phyloP scores from a whole-genome alignment of 225 moss, liverwort and hornwort genomes.

The Bryoerythrophyllum caledonicum region DNA sequence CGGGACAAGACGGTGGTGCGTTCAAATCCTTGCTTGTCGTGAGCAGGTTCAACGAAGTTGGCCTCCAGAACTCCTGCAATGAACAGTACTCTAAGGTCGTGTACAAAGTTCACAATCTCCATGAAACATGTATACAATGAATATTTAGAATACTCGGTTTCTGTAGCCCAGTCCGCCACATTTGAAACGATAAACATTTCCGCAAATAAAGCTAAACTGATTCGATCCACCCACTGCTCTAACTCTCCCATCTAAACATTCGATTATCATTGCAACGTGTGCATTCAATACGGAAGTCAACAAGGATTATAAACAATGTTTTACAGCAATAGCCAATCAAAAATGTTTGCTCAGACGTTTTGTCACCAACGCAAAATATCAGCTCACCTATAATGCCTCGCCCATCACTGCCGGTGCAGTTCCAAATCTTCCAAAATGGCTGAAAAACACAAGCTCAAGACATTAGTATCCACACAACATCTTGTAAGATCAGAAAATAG shows the following conservation, averaged over 20 bases:
- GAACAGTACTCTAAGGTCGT: background rate
- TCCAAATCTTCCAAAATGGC: conserved; percentile 89
- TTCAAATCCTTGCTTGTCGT: conserved; percentile 86
- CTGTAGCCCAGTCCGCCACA: background rate
- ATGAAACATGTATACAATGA: background rate
- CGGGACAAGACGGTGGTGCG: conserved; percentile 69
- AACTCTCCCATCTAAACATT: background rate
- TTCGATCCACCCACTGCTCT: background rate
- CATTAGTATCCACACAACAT: conserved; percentile 7
- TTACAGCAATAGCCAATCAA: background rate
- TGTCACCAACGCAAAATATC: background rate
- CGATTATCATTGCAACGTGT: background rate
- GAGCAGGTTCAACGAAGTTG: conserved; percentile 82
- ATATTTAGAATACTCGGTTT: background rate
- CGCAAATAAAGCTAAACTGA: background rate
- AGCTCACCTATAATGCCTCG: conserved; percentile 71
- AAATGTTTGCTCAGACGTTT: background rate
- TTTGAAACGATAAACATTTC: background rate
- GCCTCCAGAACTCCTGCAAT: conserved; percentile 69
- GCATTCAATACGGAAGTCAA: background rate
- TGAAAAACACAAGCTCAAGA: conserved; percentile 14
- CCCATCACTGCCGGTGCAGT: conserved; percentile 74
- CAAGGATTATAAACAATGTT: too few species aligned
- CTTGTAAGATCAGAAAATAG: background rate
- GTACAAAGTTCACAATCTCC: background rate